These are phyloP conservation scores for Annona squamosa DNA, from an alignment of 164 flowering plant species.

Conservation along the genomic window DNA sequence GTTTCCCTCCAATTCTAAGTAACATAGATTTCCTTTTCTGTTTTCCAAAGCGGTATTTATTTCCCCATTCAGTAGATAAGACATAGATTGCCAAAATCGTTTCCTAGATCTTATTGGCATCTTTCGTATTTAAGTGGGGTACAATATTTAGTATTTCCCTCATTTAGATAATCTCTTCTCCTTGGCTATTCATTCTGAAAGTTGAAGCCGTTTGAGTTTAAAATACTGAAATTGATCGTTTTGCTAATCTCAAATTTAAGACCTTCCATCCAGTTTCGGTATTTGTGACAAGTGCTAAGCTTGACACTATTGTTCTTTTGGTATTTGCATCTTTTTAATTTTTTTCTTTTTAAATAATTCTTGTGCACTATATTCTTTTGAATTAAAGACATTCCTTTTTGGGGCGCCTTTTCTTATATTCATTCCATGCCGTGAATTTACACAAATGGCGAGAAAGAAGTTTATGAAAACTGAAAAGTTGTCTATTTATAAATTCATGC, in stretches of 20 bases:
- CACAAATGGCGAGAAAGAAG: neutral
- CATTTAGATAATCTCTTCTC: neutral
- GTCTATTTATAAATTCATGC: neutral
- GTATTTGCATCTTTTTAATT: no score
- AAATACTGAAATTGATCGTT: neutral
- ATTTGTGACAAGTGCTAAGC: neutral
- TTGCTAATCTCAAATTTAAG: neutral
- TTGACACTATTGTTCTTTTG: neutral
- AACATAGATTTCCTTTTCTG: neutral
- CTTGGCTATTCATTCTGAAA: no score
- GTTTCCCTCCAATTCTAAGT: neutral
- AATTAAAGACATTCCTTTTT: neutral
- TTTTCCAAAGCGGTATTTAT: neutral
- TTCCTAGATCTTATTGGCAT: neutral
- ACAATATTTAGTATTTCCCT: neutral
- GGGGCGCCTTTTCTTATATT: constrained; percentile 1
- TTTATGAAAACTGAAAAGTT: neutral
- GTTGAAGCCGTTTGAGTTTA: neutral
- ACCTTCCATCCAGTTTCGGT: neutral
- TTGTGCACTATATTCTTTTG: no score
- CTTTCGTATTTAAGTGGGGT: neutral
- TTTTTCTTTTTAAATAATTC: no score
- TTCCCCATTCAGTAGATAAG: neutral
- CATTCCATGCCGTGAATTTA: neutral
- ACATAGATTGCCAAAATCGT: neutral